Percentiles rank a stretch among this genome's conserved stretches.
Evolutionary conservation across 371 early-diverging fungal species (phyloP).

Genomic region (Saksenaea oblongispora): DNA sequence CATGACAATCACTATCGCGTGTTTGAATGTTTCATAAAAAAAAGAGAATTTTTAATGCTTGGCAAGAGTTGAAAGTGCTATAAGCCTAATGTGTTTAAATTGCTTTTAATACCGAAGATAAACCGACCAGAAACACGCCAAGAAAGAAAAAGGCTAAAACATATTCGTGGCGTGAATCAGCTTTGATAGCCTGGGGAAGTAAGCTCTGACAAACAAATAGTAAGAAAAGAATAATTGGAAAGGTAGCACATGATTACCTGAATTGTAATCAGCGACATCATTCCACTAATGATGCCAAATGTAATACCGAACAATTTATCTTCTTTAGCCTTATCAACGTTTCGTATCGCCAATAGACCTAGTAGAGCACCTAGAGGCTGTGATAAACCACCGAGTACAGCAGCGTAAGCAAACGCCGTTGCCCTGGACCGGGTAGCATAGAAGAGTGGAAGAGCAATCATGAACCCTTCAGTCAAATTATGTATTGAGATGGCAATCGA

Average conservation of each 20-base stretch:
- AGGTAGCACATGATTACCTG: constrained; percentile 27
- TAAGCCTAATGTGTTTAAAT: constrained; percentile 10
- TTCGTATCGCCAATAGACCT: constrained; percentile 47
- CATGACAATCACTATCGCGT: not conserved
- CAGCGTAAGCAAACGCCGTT: constrained; percentile 63
- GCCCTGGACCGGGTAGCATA: constrained; percentile 65
- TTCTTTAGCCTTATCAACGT: constrained; percentile 45
- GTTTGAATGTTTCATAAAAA: not conserved
- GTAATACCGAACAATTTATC: constrained; percentile 51
- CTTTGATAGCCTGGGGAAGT: constrained; percentile 57
- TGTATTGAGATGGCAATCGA: constrained; percentile 78
- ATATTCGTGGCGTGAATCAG: constrained; percentile 36
- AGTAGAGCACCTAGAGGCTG: constrained; percentile 63
- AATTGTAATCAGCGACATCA: constrained; percentile 66
- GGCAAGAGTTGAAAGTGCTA: not conserved
- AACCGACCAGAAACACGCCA: constrained; percentile 52
- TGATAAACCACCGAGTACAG: constrained; percentile 66
- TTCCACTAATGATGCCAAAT: constrained; percentile 65
- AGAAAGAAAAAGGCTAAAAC: constrained; percentile 54
- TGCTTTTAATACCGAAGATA: constrained; percentile 35
- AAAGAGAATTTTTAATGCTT: not conserved
- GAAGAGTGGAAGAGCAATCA: constrained; percentile 75
- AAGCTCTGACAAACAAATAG: constrained; percentile 32
- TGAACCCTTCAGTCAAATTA: constrained; percentile 80
- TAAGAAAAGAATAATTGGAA: constrained; percentile 2